Conservation (phyloP, 768 basidiomycete genomes). For the Russula olivacea region DNA sequence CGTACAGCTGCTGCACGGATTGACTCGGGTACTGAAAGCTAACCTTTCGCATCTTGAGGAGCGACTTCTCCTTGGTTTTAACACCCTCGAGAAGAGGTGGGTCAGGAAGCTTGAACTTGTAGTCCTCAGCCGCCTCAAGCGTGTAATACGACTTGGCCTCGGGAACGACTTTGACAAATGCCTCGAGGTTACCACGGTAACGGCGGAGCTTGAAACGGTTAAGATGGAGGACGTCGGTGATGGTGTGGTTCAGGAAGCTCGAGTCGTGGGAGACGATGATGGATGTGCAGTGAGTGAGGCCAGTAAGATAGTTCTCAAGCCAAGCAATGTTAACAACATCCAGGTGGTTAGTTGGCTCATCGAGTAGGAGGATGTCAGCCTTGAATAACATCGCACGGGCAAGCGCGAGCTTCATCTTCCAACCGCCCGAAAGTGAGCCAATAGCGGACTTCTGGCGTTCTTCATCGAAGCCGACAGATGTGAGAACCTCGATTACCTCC, state of each 20-base stretch:
- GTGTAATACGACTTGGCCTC: conserved; percentile 98
- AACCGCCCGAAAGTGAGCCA: conserved; percentile 92
- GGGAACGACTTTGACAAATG: conserved; percentile 89
- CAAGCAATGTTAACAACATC: conserved; percentile 97
- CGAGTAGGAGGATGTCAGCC: conserved; percentile 93
- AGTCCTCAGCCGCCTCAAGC: conserved; percentile 92
- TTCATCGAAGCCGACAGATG: conserved; percentile 87
- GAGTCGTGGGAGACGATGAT: conserved; percentile 99
- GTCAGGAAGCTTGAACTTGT: conserved; percentile 97
- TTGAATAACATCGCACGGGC: conserved; percentile 97
- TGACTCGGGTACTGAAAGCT: conserved; percentile 94
- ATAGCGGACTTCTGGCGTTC: conserved; percentile 82
- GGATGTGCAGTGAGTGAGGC: conserved; percentile 87
- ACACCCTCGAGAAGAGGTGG: conserved; percentile 98
- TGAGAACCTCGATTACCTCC: conserved; percentile 75
- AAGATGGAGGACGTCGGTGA: conserved; percentile 94
- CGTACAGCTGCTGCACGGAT: conserved; percentile 82
- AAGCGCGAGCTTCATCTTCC: conserved; percentile 99
- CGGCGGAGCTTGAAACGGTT: conserved; percentile 98
- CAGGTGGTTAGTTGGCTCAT: conserved; percentile 96
- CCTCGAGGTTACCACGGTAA: conserved; percentile 93
- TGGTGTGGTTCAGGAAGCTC: conserved; percentile 94
- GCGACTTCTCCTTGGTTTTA: conserved; percentile 98
- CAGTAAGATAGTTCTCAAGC: conserved; percentile 90
- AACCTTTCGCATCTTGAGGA: conserved; percentile 96